Conservation (phyloP, 1,284 basidiomycete species). For the Naganishia liquefaciens region DNA sequence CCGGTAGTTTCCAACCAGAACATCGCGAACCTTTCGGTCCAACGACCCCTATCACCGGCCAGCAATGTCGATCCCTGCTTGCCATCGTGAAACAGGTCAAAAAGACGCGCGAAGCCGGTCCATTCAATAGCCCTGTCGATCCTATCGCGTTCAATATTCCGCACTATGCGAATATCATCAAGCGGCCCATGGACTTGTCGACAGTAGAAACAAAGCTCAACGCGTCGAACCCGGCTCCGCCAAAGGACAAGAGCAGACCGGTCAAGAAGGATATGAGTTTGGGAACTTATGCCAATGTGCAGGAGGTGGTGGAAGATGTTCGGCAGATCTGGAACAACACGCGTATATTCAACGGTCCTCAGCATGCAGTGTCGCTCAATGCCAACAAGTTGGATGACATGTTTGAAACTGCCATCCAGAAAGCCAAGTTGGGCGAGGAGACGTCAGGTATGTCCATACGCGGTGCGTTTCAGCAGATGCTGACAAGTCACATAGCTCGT, state of each 20-base stretch:
- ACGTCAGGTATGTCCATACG: conserved; percentile 60
- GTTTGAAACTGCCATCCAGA: conserved; percentile 85
- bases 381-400: conserved; percentile 78
- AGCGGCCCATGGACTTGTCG: conserved; percentile 91
- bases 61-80: conserved; percentile 79
- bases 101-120: conserved; percentile 77
- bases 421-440: conserved; percentile 69
- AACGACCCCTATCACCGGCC: conserved; percentile 48
- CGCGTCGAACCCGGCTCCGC: conserved; percentile 66
- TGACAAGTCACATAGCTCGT: conserved; percentile 32
- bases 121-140: conserved; percentile 89
- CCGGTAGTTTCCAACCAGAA: conserved; percentile 43
- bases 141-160: conserved; percentile 85
- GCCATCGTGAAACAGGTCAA: conserved; percentile 80
- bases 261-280: conserved; percentile 57
- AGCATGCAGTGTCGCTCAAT: conserved; percentile 75
- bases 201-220: conserved; percentile 86
- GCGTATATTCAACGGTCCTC: conserved; percentile 86
- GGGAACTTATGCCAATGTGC: conserved; percentile 70
- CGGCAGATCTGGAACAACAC: conserved; percentile 87
- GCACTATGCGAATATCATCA: conserved; percentile 84
- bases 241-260: conserved; percentile 61
- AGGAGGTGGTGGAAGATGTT: conserved; percentile 80
- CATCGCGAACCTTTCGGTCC: conserved; percentile 45
- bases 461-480: conserved; percentile 5